A percentile compares a stretch with the other conserved stretches of the same genome.
Conservation (phyloP, 2,329 filamentous ascomycete species). For the Decorospora gaudefroyi region DNA sequence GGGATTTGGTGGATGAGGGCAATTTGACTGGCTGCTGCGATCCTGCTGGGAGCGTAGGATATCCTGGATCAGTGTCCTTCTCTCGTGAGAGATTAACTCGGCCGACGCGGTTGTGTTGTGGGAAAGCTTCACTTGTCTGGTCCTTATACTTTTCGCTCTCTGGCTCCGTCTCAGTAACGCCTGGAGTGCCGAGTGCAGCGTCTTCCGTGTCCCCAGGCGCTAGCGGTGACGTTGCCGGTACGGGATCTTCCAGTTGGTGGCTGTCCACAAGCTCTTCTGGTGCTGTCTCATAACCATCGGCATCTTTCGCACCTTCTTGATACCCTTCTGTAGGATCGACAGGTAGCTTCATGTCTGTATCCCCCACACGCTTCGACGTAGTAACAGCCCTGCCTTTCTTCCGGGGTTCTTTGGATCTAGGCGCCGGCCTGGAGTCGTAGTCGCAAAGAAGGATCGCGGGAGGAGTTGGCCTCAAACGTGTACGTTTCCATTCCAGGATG, state of each 20-base stretch:
- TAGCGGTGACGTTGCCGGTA: conserved; percentile 9
- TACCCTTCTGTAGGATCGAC: conserved; percentile 26
- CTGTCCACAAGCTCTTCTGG: conserved; percentile 35
- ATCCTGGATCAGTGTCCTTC: conserved; percentile 20
- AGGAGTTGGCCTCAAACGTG: conserved; percentile 68
- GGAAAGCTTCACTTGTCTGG: background rate
- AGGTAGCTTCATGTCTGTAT: conserved; percentile 10
- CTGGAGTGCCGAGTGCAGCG: background rate
- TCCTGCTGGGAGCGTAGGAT: conserved; percentile 18
- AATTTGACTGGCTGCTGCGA: background rate
- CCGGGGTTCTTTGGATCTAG: conserved; percentile 13
- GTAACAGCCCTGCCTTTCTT: conserved; percentile 13
- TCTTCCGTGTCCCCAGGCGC: conserved; percentile 6
- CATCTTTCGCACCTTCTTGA: conserved; percentile 24
- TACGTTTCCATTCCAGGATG: conserved; percentile 69
- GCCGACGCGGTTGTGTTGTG: conserved; percentile 22
- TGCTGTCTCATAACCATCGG: conserved; percentile 46
- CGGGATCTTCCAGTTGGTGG: conserved; percentile 26
- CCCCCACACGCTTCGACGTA: conserved; percentile 13
- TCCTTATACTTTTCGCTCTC: background rate
- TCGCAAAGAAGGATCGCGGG: conserved; percentile 72
- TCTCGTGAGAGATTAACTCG: conserved; percentile 26
- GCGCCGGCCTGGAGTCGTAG: conserved; percentile 52
- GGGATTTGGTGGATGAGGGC: background rate
- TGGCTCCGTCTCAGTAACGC: background rate